Conservation (phyloP, 371 early-diverging fungal genomes). For the Mucor mucedo region DNA sequence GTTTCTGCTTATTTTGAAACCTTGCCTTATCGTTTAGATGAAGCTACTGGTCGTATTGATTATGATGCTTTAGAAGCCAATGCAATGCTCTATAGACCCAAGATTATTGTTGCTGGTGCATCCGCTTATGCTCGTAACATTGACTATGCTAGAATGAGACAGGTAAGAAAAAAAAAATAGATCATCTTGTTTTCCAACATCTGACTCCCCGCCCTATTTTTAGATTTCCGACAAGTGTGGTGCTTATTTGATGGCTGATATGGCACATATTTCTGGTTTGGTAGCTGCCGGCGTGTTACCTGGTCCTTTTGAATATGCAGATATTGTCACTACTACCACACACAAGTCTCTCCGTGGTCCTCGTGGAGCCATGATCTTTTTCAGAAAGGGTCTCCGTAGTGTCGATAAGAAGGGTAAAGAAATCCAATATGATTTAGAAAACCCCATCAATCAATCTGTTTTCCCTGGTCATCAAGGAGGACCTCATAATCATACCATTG, state of each 20-base stretch:
- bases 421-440: conserved; percentile 88
- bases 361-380: conserved; percentile 98
- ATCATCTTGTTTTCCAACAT: conserved; percentile 12
- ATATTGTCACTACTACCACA: conserved; percentile 99
- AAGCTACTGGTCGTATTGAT: conserved; percentile 92
- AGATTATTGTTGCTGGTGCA: conserved; percentile 98
- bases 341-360: conserved; percentile 99
- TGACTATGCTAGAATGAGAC: conserved; percentile 93
- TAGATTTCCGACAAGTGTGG: conserved; percentile 85
- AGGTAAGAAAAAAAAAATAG: conserved; percentile 40
- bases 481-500: conserved; percentile 99
- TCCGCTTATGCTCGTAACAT: conserved; percentile 96
- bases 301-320: conserved; percentile 94
- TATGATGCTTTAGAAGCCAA: conserved; percentile 90
- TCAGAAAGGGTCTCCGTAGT: conserved; percentile 87
- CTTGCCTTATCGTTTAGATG: conserved; percentile 94
- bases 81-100: conserved; percentile 93
- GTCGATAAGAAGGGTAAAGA: conserved; percentile 88
- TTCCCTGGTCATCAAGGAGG: conserved; percentile 99
- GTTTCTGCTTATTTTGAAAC: conserved; percentile 98
- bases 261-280: conserved; percentile 97
- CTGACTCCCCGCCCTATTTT: background rate
- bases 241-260: conserved; percentile 97
- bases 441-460: conserved; percentile 95
- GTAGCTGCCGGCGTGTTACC: conserved; percentile 90